Base-by-base conservation (phyloP, 2,329 filamentous ascomycete species). In the Chrysosporium keratinophilum region DNA sequence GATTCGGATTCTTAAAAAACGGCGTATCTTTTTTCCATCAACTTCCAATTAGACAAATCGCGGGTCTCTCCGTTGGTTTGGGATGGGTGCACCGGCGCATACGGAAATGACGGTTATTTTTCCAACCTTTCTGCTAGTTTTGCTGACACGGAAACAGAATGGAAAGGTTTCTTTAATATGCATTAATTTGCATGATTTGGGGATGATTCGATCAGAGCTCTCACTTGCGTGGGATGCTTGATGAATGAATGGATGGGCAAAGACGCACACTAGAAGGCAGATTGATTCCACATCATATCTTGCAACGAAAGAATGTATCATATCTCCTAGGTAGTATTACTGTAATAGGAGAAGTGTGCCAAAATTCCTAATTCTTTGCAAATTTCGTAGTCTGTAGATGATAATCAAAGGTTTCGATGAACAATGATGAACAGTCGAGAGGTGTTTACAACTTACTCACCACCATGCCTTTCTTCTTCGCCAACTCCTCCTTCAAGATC, bases 401-500 rank as follows among this genome's bases (percentile, higher is more conserved):
- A 20, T 19, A 6, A 17, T 9, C 23, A 28, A 28, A 28, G 23
- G 7, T 28, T 4, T 28, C 7, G 23, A 3, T 28, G 23, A 3
- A 28, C 23, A 28, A 7, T 28, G 23, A 28, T 28, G 3, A 7
- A 10, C 41, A 14, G 41, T 28, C 28, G 11, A 11, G 14, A 23
- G 11, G n/a, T 3, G 28, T 11, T 53, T 20, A 58, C 23, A 59
- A 47, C 39, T 55, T 56, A 17, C 58, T 55, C 35, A 17, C 33
- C 19, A 14, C 64, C 46, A n/a, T n/a, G n/a, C n/a, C n/a, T n/a
- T 49, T 62, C 33, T 56, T 60, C 60, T 64, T 70, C 1, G 64
- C 68, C 63, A 72, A 57, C 58, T 72, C 69, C 7, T 71, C 67
- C 58, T 60, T 62, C 56, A 72, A 52, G n/a, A 64, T 60, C 56